Percentiles rank a stretch among this genome's conserved stretches.
Evolutionary conservation across 164 flowering plant species (phyloP).

Genomic region (Piper longum): DNA sequence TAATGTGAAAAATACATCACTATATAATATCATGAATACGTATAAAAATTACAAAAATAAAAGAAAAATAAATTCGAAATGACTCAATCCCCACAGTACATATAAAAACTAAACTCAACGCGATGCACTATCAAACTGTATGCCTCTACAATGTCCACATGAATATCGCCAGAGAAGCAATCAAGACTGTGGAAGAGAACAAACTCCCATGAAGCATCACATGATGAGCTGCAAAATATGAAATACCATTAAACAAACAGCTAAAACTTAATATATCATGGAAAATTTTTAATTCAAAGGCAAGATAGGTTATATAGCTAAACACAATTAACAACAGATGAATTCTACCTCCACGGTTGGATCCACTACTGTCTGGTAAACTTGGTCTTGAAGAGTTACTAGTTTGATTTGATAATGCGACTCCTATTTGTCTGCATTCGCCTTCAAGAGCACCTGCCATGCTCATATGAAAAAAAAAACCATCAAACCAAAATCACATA

Average conservation of each 20-base stretch:
- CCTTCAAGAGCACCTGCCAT: constrained; percentile 1
- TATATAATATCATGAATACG: too few species aligned
- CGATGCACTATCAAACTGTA: neutral
- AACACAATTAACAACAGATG: too few species aligned
- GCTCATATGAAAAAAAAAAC: neutral
- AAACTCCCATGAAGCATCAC: neutral
- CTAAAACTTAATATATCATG: neutral
- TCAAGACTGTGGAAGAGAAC: neutral
- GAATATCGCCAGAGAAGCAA: neutral
- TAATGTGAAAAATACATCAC: too few species aligned
- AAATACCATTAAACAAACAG: neutral
- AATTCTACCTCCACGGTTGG: neutral
- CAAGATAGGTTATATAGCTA: too few species aligned
- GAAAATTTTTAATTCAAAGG: too few species aligned
- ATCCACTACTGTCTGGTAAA: neutral
- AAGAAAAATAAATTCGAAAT: too few species aligned
- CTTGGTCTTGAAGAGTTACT: neutral
- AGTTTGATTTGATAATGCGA: neutral
- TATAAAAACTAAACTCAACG: too few species aligned
- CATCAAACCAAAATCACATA: too few species aligned
- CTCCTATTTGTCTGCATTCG: neutral
- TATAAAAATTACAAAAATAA: too few species aligned
- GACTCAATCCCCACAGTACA: too few species aligned
- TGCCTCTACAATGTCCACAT: neutral
- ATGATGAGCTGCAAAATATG: neutral